These are phyloP conservation scores for Colletotrichum limetticola DNA, from an alignment of 2,329 filamentous ascomycete species.

Conservation along the genomic window DNA sequence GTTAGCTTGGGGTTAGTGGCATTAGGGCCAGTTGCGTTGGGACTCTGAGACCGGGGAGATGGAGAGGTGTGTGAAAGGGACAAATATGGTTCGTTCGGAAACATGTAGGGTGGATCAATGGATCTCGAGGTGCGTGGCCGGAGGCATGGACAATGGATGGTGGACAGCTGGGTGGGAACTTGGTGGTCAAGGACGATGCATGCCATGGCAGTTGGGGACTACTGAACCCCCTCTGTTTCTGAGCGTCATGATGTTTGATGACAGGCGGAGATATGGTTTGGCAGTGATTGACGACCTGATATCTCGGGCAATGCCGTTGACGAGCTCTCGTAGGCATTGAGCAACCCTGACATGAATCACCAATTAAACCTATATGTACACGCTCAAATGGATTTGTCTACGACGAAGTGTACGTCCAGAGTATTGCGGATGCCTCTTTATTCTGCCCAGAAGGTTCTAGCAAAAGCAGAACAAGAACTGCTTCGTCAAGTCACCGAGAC, in stretches of 20 bases:
- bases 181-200: not conserved
- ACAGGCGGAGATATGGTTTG: not conserved
- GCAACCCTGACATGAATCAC: not conserved
- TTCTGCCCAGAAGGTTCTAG: no score
- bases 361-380: not conserved
- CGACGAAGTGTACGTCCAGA: no score
- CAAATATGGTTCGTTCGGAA: slow-evolving; percentile 20
- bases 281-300: not conserved
- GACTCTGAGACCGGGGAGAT: not conserved
- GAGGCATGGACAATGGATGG: no score
- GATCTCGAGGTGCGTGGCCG: not conserved
- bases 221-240: not conserved
- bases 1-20: slow-evolving; percentile 7
- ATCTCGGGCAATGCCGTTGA: not conserved
- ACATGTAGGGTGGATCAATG: slow-evolving; percentile 16
- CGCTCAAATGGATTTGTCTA: not conserved
- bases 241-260: not conserved
- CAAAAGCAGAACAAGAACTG: no score
- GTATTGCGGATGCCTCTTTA: no score
- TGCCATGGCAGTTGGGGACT: not conserved
- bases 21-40: slow-evolving; percentile 18
- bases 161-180: no score
- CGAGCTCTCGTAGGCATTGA: not conserved
- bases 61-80: slow-evolving; percentile 9
- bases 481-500: no score